Evolutionary conservation across 2,329 filamentous ascomycete species (phyloP), one percentile per base, ranked within the genome.

Genomic region (Aspergillus ibericus): DNA sequence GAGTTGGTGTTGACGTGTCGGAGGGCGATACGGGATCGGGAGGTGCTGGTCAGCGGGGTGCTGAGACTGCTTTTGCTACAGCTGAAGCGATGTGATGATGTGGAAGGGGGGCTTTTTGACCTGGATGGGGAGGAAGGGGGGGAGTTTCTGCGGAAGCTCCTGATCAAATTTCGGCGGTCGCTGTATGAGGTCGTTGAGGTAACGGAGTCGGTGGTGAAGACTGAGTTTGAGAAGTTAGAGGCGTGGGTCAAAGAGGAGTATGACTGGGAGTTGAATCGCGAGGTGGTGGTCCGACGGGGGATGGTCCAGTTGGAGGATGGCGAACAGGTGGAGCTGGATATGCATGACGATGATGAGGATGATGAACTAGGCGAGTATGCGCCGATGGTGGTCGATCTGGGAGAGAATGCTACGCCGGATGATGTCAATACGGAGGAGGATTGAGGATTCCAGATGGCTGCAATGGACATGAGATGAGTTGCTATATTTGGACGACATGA

Each of bases 311-410:
- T 88, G 55, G 85, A 88, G 68, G 86, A 88, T 66, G 86, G 86
- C 15, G 86, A 88, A 70, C 76, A 80, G 61, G 81, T 88, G 4
- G 84, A 86, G 63, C 77, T 88, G 77, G 83, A 85, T 18, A 73
- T 83, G 61, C 75, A 76, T 38, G 85, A 86, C 46, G 83, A 84
- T 66, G 85, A 88, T 53, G 84, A 84, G 66, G 84, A 87, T 18
- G 85, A 88, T 52, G 85, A 88, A 71, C 81, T 79, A 12, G 86
- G 86, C 10, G 85, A 88, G 64, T 88, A 85, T 77, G 85, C 85
- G 29, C 86, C 86, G 18, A 75, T 82, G 36, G 72, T 88, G 32
- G 85, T 88, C 18, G 83, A 88, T 59, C 55, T 77, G 46, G 73
- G 60, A 15, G 70, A 67, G 32, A 59, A 55, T n/a, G 50, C 34